These are phyloP conservation scores for Yamadazyma mexicana DNA, from an alignment of 1,139 yeast genomes.

Conservation along the genomic window DNA sequence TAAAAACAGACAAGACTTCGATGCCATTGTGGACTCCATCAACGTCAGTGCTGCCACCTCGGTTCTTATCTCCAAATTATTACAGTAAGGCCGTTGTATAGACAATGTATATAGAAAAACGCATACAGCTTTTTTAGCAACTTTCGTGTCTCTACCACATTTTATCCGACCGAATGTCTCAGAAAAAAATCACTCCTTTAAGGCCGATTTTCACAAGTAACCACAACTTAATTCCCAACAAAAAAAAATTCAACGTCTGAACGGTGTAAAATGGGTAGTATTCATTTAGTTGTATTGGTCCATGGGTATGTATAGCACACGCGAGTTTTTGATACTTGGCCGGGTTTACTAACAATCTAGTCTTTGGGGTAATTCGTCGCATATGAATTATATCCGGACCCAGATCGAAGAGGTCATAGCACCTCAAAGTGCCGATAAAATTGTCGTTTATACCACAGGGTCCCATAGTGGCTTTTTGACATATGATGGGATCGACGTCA, in stretches of 20 bases:
- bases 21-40: conserved; percentile 66
- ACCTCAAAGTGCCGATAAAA: conserved; percentile 17
- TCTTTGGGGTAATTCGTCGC: conserved; percentile 76
- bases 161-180: too few relatives aligned
- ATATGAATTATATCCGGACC: conserved; percentile 57
- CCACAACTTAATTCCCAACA: too few relatives aligned
- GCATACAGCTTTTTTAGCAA: too few relatives aligned
- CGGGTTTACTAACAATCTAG: conserved; percentile 23
- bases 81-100: too few relatives aligned
- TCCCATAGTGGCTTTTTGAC: conserved; percentile 70
- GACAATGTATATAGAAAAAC: conserved; percentile 1
- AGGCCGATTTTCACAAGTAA: conserved; percentile 3
- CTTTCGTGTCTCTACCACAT: conserved; percentile 5
- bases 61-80: conserved; percentile 45
- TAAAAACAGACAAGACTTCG: conserved; percentile 31
- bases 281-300: conserved; percentile 68
- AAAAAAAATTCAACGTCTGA: background rate
- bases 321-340: background rate
- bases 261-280: conserved; percentile 19
- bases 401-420: conserved; percentile 30
- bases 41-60: conserved; percentile 92
- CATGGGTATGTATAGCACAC: conserved; percentile 56
- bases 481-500: conserved; percentile 83
- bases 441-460: conserved; percentile 57
- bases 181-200: too few relatives aligned